Percentiles rank a stretch among this genome's conserved stretches.
These are phyloP conservation scores for Zasmidium citrigriseum DNA, from an alignment of 2,329 filamentous ascomycete genomes.

Conservation along the genomic window DNA sequence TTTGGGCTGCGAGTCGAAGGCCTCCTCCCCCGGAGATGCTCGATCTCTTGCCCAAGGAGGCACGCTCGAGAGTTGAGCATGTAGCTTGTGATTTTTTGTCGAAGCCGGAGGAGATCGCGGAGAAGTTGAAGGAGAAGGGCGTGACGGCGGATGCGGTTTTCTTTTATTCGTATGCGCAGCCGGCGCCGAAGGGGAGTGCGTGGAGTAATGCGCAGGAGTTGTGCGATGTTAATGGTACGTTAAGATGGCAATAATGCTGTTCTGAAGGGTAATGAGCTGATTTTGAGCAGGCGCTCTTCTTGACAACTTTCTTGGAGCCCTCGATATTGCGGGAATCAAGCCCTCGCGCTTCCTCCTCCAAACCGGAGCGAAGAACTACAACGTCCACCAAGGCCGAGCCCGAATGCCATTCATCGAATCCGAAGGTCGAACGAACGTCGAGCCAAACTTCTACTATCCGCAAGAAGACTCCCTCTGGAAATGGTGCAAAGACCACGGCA, in stretches of 20 bases:
- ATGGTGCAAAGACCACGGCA: slow-evolving; percentile 42
- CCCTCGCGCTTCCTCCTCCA: slow-evolving; percentile 53
- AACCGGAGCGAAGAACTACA: slow-evolving; percentile 57
- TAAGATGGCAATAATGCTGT: slow-evolving; percentile 27
- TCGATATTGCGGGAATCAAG: slow-evolving; percentile 44
- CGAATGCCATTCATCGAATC: slow-evolving; percentile 48
- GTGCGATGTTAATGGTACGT: slow-evolving; percentile 50
- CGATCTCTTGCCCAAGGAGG: slow-evolving; percentile 37
- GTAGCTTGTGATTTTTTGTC: slow-evolving; percentile 40
- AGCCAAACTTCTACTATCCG: slow-evolving; percentile 58
- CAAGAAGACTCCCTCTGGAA: slow-evolving; percentile 53
- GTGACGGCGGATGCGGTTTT: slow-evolving; percentile 50
- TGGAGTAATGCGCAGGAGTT: slow-evolving; percentile 56
- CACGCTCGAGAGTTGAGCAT: slow-evolving; percentile 30
- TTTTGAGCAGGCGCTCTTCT: slow-evolving; percentile 39
- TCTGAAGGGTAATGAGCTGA: slow-evolving; percentile 23
- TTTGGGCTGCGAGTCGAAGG: slow-evolving; percentile 52
- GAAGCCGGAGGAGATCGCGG: slow-evolving; percentile 39
- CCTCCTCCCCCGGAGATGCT: slow-evolving; percentile 44
- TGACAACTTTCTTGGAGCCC: slow-evolving; percentile 50
- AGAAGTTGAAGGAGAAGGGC: slow-evolving; percentile 36
- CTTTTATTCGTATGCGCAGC: slow-evolving; percentile 57
- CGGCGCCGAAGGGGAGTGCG: slow-evolving; percentile 44
- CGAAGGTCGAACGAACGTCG: slow-evolving; percentile 45
- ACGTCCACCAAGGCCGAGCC: slow-evolving; percentile 49